Base-by-base conservation (phyloP, 768 basidiomycete genomes). In the Psilocybe azurescens region DNA sequence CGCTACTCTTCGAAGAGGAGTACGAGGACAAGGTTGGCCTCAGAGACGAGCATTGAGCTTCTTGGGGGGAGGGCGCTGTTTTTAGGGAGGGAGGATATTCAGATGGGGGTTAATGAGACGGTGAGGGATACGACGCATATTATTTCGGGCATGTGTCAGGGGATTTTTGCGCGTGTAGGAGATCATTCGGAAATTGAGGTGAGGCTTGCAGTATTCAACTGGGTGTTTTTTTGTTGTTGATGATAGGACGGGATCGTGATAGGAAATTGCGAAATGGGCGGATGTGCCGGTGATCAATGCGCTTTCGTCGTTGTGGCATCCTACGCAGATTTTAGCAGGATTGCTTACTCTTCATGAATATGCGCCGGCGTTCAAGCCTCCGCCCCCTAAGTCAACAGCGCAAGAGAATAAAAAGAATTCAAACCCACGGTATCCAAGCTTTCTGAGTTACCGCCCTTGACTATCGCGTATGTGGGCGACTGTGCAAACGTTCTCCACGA, bases 271-370 rank as follows among this genome's bases (percentile, higher is more conserved):
- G 8, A 82, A 89, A 74, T 81, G 95, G 78, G 95, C 95, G 0
- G 88, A 91, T 1, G 94, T 97, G 2, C 97, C 97, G 2, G 94
- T 99, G 14, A 82, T 98, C 73, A 99, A 99, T 73, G 97, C 97
- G 5, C 88, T 99, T 20, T 97, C 94, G 2, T 91, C 91, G n/a
- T 85, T 95, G 47, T 99, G 94, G 90, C 97, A 99, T 72, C 97
- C 97, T 3, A 96, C 95, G 0, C 97, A 99, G 72, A 87, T 90
- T 62, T 88, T 99, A 29, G 97, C 97, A 2, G 95, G 97, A 78
- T 74, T 99, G 4, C 80, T 99, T 63, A 96, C 96, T 0, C 82
- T 99, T 13, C 88, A 94, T 68, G 95, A 97, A 72, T 81, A 87
- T 60, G 82, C 84, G 0, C 77, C 85, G 64, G 74, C 84, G 9